phyloP scores from a whole-genome alignment of 768 basidiomycete genomes.

The Suillus clintonianus region DNA sequence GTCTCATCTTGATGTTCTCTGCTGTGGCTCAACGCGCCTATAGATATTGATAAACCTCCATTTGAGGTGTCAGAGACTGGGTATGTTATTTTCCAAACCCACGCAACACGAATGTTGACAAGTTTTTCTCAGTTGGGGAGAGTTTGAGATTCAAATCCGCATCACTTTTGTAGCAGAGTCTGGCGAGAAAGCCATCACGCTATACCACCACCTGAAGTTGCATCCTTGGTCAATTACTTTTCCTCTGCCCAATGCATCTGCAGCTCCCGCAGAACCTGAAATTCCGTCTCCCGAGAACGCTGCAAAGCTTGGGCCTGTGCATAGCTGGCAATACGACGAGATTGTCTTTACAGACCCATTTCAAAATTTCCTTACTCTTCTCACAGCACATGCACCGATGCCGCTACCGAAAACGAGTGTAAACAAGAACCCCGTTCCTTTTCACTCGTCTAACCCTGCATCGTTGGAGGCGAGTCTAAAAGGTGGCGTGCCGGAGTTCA shows the following conservation, averaged over 20 bases:
- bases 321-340: slow-evolving; percentile 99
- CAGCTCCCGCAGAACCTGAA: slow-evolving; percentile 52
- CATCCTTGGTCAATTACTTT: slow-evolving; percentile 76
- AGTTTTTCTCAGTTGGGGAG: slow-evolving; percentile 75
- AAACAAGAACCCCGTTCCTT: slow-evolving; percentile 64
- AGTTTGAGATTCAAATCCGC: slow-evolving; percentile 94
- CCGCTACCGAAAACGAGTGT: slow-evolving; percentile 58
- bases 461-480: slow-evolving; percentile 66
- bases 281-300: slow-evolving; percentile 69
- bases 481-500: slow-evolving; percentile 82
- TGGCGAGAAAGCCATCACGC: slow-evolving; percentile 83
- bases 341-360: slow-evolving; percentile 95
- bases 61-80: slow-evolving; percentile 97
- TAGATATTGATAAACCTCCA: slow-evolving; percentile 90
- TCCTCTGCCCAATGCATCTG: slow-evolving; percentile 12
- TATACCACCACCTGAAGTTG: slow-evolving; percentile 94
- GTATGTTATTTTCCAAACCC: slow-evolving; percentile 37
- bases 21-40: background rate
- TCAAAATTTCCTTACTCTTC: slow-evolving; percentile 77
- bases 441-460: slow-evolving; percentile 60
- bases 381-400: slow-evolving; percentile 83
- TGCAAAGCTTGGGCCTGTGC: slow-evolving; percentile 73
- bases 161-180: slow-evolving; percentile 89
- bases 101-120: background rate
- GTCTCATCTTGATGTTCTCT: slow-evolving; percentile 11